Conservation (phyloP, 2,329 filamentous ascomycete species). For the Diplodia scrobiculata region DNA sequence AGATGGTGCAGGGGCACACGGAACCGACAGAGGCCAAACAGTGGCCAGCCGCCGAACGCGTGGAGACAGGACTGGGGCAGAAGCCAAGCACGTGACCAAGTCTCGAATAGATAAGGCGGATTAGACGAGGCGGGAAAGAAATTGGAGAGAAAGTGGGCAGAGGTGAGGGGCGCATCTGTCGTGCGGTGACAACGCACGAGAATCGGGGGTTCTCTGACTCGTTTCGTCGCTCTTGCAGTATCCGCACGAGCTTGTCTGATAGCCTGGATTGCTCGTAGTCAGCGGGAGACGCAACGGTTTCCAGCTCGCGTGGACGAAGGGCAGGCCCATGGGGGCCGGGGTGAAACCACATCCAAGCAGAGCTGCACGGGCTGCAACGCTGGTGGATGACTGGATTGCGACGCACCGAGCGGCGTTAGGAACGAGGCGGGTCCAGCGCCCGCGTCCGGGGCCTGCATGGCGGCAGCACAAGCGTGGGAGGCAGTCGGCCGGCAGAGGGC, state of each 20-base stretch:
- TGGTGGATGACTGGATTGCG: constrained; percentile 44
- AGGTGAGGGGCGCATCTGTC: constrained; percentile 24
- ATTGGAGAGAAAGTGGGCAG: constrained; percentile 20
- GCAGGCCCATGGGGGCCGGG: constrained; percentile 1
- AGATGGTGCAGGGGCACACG: constrained; percentile 7
- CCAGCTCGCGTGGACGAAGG: not conserved
- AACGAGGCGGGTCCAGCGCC: constrained; percentile 31
- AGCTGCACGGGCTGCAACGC: constrained; percentile 41
- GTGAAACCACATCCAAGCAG: constrained; percentile 40
- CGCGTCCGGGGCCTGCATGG: constrained; percentile 45
- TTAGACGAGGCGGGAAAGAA: constrained; percentile 6
- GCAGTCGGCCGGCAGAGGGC: constrained; percentile 24
- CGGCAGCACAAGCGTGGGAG: constrained; percentile 46
- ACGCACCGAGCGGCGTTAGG: constrained; percentile 47
- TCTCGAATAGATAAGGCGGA: not conserved
- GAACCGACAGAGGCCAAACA: not conserved
- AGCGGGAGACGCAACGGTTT: constrained; percentile 29
- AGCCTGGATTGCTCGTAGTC: constrained; percentile 43
- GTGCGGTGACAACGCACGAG: constrained; percentile 48
- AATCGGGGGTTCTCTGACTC: constrained; percentile 52
- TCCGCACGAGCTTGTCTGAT: constrained; percentile 53
- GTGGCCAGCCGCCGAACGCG: not conserved
- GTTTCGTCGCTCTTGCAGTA: constrained; percentile 54
- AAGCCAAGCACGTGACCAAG: constrained; percentile 20
- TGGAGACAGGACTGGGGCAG: constrained; percentile 17